A percentile compares a stretch with the other conserved stretches of the same genome.
Conservation (phyloP, 1,284 basidiomycete species). For the Leccinum solheimii region DNA sequence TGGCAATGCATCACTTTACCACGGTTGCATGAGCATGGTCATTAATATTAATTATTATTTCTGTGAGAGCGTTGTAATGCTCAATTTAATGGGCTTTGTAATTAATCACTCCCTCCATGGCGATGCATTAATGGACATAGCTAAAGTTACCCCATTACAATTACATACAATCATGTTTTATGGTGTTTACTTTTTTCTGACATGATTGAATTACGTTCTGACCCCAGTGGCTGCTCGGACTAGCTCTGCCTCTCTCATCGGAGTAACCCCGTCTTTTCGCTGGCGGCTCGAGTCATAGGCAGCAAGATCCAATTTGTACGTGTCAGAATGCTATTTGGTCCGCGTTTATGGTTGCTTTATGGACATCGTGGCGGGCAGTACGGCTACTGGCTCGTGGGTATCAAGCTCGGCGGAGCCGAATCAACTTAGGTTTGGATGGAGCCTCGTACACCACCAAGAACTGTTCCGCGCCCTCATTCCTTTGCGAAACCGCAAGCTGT, state of each 20-base stretch:
- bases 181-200: too few species aligned
- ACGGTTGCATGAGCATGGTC: too few species aligned
- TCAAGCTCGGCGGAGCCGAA: neutral
- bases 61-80: too few species aligned
- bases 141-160: too few species aligned
- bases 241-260: neutral
- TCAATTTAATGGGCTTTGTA: too few species aligned
- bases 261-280: neutral
- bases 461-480: neutral
- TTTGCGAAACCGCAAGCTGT: constrained; percentile 7
- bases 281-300: neutral
- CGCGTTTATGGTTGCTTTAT: constrained; percentile 4
- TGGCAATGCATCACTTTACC: too few species aligned
- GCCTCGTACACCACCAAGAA: neutral
- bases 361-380: neutral
- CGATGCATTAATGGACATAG: too few species aligned
- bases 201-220: too few species aligned
- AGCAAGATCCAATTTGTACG: constrained; percentile 7
- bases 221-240: neutral
- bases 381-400: neutral
- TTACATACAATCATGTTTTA: too few species aligned
- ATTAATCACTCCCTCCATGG: too few species aligned
- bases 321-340: constrained; percentile 4
- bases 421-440: constrained; percentile 16
- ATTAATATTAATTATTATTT: too few species aligned